Evolutionary conservation across 192 early-diverging fungal genomes (phyloP).

Genomic region (Bifiguratus adelaidae): DNA sequence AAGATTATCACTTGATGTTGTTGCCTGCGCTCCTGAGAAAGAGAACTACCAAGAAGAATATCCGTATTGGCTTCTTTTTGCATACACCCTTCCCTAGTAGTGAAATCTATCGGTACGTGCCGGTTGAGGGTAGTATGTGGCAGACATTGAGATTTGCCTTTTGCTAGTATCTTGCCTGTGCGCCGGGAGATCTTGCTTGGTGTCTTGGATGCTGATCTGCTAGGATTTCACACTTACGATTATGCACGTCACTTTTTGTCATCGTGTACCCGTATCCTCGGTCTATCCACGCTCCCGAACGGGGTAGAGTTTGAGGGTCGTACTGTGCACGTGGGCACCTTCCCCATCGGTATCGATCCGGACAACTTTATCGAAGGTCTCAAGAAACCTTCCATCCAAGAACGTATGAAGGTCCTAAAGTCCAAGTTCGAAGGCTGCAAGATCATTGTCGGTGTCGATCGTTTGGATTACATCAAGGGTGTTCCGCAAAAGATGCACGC

Average conservation of each 20-base stretch:
- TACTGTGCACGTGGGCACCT: conserved; percentile 91
- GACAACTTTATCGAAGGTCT: conserved; percentile 86
- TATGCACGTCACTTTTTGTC: conserved; percentile 98
- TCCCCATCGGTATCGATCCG: conserved; percentile 99
- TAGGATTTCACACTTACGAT: conserved; percentile 99
- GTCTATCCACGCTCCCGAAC: conserved; percentile 87
- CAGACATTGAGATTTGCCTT: background rate
- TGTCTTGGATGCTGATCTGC: conserved; percentile 82
- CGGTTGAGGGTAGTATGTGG: background rate
- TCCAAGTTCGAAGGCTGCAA: conserved; percentile 78
- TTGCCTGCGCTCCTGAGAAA: conserved; percentile 80
- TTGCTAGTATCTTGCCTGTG: conserved; percentile 76
- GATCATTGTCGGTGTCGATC: conserved; percentile 94
- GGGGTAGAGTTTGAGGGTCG: conserved; percentile 90
- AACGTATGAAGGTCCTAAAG: conserved; percentile 72
- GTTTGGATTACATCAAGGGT: conserved; percentile 99
- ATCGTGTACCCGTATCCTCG: conserved; percentile 94
- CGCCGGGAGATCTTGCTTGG: conserved; percentile 89
- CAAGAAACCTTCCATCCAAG: conserved; percentile 48
- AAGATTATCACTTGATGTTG: conserved; percentile 98
- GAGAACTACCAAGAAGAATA: conserved; percentile 47
- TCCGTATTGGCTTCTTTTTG: conserved; percentile 97
- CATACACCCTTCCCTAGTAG: conserved; percentile 97
- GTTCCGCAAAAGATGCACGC: conserved; percentile 99
- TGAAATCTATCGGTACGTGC: conserved; percentile 82